Evolutionary conservation across 169 alveolate genomes (phyloP).

Genomic region (Cryptosporidium andersoni): DNA sequence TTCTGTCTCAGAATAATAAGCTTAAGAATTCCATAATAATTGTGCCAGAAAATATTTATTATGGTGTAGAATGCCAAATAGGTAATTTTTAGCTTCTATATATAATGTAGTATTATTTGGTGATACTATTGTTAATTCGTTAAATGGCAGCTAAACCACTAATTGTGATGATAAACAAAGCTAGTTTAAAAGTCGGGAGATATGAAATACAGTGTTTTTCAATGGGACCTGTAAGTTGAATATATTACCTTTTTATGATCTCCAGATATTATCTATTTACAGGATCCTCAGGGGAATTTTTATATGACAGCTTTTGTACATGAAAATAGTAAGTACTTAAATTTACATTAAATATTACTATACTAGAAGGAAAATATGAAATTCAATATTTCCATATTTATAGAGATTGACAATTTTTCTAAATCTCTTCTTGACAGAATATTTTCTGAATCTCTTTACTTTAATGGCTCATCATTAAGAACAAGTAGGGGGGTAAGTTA

Average conservation of each 20-base stretch:
- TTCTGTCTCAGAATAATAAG: too few species aligned
- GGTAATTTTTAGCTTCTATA: slow-evolving; percentile 2
- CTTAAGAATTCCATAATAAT: background rate
- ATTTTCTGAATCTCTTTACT: slow-evolving; percentile 17
- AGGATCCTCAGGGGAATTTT: slow-evolving; percentile 65
- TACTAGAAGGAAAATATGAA: background rate
- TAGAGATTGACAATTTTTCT: background rate
- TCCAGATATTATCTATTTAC: background rate
- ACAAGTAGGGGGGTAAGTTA: slow-evolving; percentile 15
- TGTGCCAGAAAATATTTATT: slow-evolving; percentile 37
- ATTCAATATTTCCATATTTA: background rate
- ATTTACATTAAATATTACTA: background rate
- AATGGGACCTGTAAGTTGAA: slow-evolving; percentile 54
- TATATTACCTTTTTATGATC: background rate
- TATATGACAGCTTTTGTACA: slow-evolving; percentile 1
- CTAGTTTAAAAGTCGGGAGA: slow-evolving; percentile 3
- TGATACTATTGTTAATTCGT: background rate
- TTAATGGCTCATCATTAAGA: background rate
- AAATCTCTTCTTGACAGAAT: background rate
- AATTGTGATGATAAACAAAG: slow-evolving; percentile 23
- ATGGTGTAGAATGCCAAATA: slow-evolving; percentile 13
- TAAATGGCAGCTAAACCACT: slow-evolving; percentile 1
- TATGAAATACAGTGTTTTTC: slow-evolving; percentile 44
- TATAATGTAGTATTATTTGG: background rate
- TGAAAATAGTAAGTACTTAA: slow-evolving; percentile 11